Conservation (phyloP, 2,329 filamentous ascomycete genomes). For the Arthrobotrys iridis region DNA sequence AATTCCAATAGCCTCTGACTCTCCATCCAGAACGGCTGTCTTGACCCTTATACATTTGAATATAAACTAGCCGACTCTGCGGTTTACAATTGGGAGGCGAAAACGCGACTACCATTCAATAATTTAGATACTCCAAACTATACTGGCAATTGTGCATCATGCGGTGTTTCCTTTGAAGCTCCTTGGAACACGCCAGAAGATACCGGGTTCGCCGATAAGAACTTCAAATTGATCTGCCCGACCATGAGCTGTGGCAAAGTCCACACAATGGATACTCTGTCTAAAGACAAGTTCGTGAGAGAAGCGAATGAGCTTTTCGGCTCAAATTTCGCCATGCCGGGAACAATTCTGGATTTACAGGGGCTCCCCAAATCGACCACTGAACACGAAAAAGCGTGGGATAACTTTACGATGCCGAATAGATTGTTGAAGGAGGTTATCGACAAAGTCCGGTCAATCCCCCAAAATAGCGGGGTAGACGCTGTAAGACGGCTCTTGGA, state of each 20-base stretch:
- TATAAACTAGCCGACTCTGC: constrained; percentile 54
- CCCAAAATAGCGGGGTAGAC: constrained; percentile 64
- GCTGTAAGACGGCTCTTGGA: constrained; percentile 67
- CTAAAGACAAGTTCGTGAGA: constrained; percentile 70
- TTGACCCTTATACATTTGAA: constrained; percentile 53
- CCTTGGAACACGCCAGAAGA: constrained; percentile 63
- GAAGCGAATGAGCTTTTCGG: constrained; percentile 67
- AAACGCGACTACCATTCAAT: constrained; percentile 30
- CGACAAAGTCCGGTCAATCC: constrained; percentile 59
- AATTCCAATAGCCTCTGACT: constrained; percentile 67
- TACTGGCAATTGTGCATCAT: constrained; percentile 34
- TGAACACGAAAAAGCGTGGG: constrained; percentile 52
- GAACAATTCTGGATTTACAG: constrained; percentile 70
- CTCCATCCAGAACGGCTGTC: constrained; percentile 62
- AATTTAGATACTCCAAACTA: constrained; percentile 44
- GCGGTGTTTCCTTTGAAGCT: constrained; percentile 55
- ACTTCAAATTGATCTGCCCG: constrained; percentile 67
- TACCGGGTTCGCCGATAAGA: constrained; percentile 70
- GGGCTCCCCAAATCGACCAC: constrained; percentile 65
- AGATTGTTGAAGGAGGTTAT: constrained; percentile 66
- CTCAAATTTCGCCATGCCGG: constrained; percentile 70
- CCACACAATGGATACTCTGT: constrained; percentile 70
- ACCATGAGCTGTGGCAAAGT: constrained; percentile 63
- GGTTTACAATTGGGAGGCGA: constrained; percentile 48
- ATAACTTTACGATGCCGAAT: constrained; percentile 68